These are phyloP conservation scores for Pelargonium citronellum DNA, from an alignment of 441 rosid species.

Conservation along the genomic window DNA sequence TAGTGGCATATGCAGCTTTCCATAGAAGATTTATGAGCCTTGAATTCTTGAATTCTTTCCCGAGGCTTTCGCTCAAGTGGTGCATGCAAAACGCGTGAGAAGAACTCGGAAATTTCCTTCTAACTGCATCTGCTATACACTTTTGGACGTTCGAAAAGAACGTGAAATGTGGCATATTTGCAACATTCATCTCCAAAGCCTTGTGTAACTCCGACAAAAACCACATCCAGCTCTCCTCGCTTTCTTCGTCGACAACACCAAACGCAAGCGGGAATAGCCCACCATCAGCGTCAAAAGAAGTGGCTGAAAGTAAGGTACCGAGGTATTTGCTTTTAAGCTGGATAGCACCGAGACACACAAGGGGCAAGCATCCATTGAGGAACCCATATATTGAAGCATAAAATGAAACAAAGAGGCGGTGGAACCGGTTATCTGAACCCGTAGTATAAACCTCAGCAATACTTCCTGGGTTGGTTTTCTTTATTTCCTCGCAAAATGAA, in stretches of 20 bases:
- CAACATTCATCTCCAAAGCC: constrained; percentile 34
- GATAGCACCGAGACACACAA: constrained; percentile 42
- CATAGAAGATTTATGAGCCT: constrained; percentile 48
- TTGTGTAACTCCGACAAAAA: constrained; percentile 49
- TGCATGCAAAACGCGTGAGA: constrained; percentile 39
- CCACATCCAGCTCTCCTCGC: constrained; percentile 50
- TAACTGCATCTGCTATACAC: constrained; percentile 35
- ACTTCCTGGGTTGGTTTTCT: constrained; percentile 45
- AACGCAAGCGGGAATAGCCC: constrained; percentile 50
- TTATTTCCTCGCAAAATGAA: constrained; percentile 43
- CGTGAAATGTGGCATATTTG: constrained; percentile 35
- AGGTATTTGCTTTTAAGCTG: constrained; percentile 54
- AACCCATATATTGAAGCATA: constrained; percentile 43
- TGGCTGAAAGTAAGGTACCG: constrained; percentile 49
- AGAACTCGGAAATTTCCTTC: constrained; percentile 37
- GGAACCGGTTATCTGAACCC: constrained; percentile 45
- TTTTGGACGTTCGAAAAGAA: constrained; percentile 40
- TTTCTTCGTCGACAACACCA: constrained; percentile 50
- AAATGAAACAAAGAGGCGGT: constrained; percentile 44
- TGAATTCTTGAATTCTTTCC: constrained; percentile 51
- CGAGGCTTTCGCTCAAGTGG: constrained; percentile 41
- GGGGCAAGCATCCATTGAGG: constrained; percentile 49
- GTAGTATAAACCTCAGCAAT: constrained; percentile 41
- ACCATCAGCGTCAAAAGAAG: constrained; percentile 53
- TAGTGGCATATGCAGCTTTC: constrained; percentile 53